Percentiles rank a stretch among this genome's conserved stretches.
phyloP scores from a whole-genome alignment of 371 early-diverging fungal species.

The Mortierella sp. region DNA sequence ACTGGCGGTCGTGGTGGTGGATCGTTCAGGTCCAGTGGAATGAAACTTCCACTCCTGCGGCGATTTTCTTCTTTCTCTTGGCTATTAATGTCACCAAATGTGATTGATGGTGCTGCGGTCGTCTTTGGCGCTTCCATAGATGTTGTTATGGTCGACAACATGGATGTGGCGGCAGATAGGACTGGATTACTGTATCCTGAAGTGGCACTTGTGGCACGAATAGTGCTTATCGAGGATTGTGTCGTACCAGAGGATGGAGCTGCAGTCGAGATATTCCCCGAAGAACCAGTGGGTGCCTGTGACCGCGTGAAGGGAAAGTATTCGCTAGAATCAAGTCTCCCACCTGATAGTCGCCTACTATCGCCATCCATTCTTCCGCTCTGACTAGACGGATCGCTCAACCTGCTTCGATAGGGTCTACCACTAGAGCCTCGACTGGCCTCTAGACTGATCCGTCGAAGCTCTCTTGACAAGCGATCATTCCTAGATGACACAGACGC shows the following conservation, averaged over 20 bases:
- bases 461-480: conserved; percentile 17
- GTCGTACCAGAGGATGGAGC: not conserved
- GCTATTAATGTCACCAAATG: not conserved
- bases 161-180: not conserved
- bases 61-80: conserved; percentile 9
- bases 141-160: not conserved
- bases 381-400: conserved; percentile 15
- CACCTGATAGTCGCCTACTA: conserved; percentile 14
- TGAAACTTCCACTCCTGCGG: conserved; percentile 36
- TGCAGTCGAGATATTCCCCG: not conserved
- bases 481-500: not conserved
- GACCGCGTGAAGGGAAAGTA: conserved; percentile 26
- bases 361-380: conserved; percentile 8
- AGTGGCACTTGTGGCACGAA: not conserved
- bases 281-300: conserved; percentile 8
- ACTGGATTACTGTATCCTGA: not conserved
- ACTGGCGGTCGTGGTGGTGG: not conserved
- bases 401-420: conserved; percentile 6
- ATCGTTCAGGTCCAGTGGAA: conserved; percentile 12
- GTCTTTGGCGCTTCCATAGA: not conserved
- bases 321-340: too few species aligned
- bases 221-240: not conserved
- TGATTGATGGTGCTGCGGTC: not conserved
- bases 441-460: conserved; percentile 31
- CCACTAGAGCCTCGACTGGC: conserved; percentile 16